Evolutionary conservation across 352 stramenopile species (phyloP), one percentile per base, ranked within the genome.

Genomic region (Thraustotheca clavata): DNA sequence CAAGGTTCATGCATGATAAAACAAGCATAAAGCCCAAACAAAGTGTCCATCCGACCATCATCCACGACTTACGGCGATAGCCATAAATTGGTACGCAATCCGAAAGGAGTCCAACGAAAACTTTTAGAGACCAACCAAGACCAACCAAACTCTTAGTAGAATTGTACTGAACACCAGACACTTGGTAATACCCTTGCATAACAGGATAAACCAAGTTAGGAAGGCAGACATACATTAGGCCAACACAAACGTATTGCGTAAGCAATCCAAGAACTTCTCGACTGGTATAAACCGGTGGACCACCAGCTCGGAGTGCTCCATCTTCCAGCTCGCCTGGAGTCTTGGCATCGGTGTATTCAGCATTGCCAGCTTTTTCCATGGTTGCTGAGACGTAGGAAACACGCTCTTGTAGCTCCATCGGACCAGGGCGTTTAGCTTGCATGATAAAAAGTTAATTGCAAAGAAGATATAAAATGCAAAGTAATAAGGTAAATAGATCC

Each of bases 191-290:
- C 29, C 69, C 71, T 31, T 83, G 73, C 7, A 87, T 47, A 20
- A 87, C 52, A 0, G 77, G 77, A 54, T 87, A 85, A 62, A 87
- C 75, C 31, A 77, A 49, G 8, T 67, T 71, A 0, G 76, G 76
- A 2, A 85, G 52, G 3, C 73, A 59, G 41, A 76, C 77, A 24
- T 71, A 62, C 4, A 84, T 48, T 43, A 87, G 75, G 0, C 77
- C 77, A 8, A 87, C 73, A 18, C 67, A 75, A 0, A 73, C 74
- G 59, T 81, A 87, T 60, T 87, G 76, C 32, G 67, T 74, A 0
- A 81, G 52, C 4, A 84, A 33, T 6, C 63, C 74, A 34, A 86
- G 59, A 4, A 71, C 60, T 11, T 73, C 62, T 5, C 48, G 52
- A 0, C 72, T 79, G 12, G 72, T 66, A 12, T 83, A 62, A 0